Evolutionary conservation across 2,329 filamentous ascomycete genomes (phyloP).

Genomic region (Daldinia sp.): DNA sequence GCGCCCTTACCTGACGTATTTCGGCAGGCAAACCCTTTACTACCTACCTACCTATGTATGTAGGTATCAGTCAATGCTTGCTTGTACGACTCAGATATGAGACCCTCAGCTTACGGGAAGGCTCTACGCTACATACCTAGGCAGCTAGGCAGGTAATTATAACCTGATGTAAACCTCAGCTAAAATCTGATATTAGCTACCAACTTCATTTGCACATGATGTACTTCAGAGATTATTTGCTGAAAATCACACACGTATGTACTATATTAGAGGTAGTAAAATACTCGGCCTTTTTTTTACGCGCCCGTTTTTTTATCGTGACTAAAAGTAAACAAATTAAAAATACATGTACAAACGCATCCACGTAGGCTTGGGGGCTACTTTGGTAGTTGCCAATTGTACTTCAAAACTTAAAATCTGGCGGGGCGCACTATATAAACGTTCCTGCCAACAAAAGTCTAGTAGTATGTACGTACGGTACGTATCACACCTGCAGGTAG

Average conservation of each 20-base stretch:
- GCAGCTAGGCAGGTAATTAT: background rate
- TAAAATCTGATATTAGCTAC: background rate
- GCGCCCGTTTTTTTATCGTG: background rate
- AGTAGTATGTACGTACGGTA: background rate
- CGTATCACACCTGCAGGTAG: background rate
- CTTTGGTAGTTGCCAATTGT: slow-evolving; percentile 4
- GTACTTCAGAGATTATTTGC: background rate
- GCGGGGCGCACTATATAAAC: slow-evolving; percentile 6
- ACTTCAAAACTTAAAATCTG: slow-evolving; percentile 6
- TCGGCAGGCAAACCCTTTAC: background rate
- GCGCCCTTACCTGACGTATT: background rate
- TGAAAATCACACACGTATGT: background rate
- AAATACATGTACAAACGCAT: slow-evolving; percentile 3
- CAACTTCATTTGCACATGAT: background rate
- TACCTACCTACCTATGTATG: no score
- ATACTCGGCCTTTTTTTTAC: background rate
- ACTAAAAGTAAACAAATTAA: slow-evolving; percentile 1
- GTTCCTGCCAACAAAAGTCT: slow-evolving; percentile 3
- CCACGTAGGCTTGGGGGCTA: background rate
- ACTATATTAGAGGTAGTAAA: background rate
- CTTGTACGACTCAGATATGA: background rate
- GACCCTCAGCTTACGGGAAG: background rate
- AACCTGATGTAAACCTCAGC: background rate
- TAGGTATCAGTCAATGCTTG: background rate
- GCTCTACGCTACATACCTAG: background rate